A percentile compares a stretch with the other conserved stretches of the same genome.
Conservation (phyloP, 495 filamentous ascomycete genomes). For the Xylaria flabelliformis region DNA sequence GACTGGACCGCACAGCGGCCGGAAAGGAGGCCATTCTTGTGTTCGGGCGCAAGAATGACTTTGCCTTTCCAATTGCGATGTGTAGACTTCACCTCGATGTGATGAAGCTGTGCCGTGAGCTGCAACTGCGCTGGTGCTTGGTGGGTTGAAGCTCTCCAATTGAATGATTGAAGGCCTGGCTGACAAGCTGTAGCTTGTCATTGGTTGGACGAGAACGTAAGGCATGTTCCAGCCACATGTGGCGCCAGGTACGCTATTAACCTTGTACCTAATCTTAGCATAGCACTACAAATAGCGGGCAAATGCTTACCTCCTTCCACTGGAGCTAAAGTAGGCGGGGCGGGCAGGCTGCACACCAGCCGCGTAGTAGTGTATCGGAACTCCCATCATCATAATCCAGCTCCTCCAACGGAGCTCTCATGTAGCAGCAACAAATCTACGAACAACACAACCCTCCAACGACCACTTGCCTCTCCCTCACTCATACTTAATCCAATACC, state of each 20-base stretch:
- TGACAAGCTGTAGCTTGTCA: slow-evolving; percentile 36
- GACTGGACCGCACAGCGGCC: slow-evolving; percentile 54
- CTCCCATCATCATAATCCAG: slow-evolving; percentile 12
- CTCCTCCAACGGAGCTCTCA: slow-evolving; percentile 28
- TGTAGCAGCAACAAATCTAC: slow-evolving; percentile 24
- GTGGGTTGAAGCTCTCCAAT: slow-evolving; percentile 37
- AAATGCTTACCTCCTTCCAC: background rate
- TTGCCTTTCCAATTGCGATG: slow-evolving; percentile 40
- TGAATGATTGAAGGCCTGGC: slow-evolving; percentile 12
- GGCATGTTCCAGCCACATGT: slow-evolving; percentile 11
- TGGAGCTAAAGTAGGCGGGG: background rate
- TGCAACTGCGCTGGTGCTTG: slow-evolving; percentile 17
- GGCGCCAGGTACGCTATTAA: background rate
- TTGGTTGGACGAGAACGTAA: slow-evolving; percentile 23
- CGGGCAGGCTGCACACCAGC: slow-evolving; percentile 46
- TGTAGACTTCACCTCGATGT: slow-evolving; percentile 26
- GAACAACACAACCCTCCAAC: background rate
- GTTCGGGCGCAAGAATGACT: slow-evolving; percentile 44
- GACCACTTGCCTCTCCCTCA: background rate
- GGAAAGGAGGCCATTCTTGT: slow-evolving; percentile 57
- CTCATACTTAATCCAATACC: background rate
- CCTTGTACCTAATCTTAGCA: background rate
- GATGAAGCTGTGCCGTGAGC: slow-evolving; percentile 28
- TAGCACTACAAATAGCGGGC: background rate
- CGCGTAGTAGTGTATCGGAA: slow-evolving; percentile 32